Base-by-base conservation (phyloP, 225 moss, liverwort and hornwort species). In the Polytrichum commune region DNA sequence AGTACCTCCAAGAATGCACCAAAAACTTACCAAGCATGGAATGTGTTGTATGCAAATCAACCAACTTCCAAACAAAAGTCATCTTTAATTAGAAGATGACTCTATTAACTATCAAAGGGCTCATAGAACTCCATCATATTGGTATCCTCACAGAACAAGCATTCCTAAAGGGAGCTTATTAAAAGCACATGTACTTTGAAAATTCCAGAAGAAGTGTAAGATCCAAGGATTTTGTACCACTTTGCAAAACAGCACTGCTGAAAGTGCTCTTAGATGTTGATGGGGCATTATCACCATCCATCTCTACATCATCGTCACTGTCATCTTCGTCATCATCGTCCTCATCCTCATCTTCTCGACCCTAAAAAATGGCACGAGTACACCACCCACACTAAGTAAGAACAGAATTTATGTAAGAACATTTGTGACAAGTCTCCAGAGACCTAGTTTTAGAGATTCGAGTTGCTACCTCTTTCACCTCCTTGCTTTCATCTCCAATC, bases 241-340 rank as follows among this genome's bases (percentile, higher is more conserved):
- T 66, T 10, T 66, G 66, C 66, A 53, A 66, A 53, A 24, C 22
- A 8, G 30, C 46, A 16, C 4, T 13, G 33, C 38, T 66, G n/a
- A 66, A 66, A 13, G 23, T 22, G 30, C 46, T 46, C 46, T 16
- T 46, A 1, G 80, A 71, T 6, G 56, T 29, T 19, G 55, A 19
- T 75, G 75, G 64, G 57, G 67, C 67, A 30, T 56, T 75, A 27
- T 46, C 66, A 66, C 73, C 76, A 56, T 74, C 83, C 81, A 83
- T 83, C 55, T 75, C 74, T 29, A 81, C 84, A 54, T 76, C 86
- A 38, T 85, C 90, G 0, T 68, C 73, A 27, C 68, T 80, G 5
- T 81, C 82, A 10, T 85, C 88, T 1, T 57, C 85, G 1, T 89
- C 83, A 0, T 72, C 74, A 1, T 79, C 85, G 0, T 77, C 82